Conservation (phyloP, 305 asterid species). For the Fraxinus angustifolia region DNA sequence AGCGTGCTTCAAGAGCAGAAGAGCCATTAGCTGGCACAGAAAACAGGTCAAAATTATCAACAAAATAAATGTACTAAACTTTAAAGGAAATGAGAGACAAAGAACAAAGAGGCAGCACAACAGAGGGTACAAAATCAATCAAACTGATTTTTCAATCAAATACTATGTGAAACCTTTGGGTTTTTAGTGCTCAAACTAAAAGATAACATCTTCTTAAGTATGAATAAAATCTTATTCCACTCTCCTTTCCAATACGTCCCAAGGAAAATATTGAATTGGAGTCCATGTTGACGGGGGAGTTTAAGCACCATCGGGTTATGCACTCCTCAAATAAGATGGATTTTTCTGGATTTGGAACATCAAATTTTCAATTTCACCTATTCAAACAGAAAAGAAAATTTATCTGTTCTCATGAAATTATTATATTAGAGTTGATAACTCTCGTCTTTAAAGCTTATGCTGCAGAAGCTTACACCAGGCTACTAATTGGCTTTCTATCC, state of each 20-base stretch:
- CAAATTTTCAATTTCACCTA: background rate
- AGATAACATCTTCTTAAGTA: background rate
- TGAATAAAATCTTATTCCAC: background rate
- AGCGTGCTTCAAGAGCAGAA: slow-evolving; percentile 48
- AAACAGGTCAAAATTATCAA: background rate
- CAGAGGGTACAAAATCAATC: background rate
- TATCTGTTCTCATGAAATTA: background rate
- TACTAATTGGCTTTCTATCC: background rate
- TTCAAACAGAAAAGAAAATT: background rate
- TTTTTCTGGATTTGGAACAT: background rate
- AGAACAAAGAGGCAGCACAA: background rate
- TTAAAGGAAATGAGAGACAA: background rate
- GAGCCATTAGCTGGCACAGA: slow-evolving; percentile 48
- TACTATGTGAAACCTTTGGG: background rate
- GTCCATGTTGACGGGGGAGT: background rate
- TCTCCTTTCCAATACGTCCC: background rate
- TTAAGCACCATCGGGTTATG: background rate
- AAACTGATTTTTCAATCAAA: background rate
- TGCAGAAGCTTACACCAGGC: background rate
- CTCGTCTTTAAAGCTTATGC: background rate
- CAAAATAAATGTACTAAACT: background rate
- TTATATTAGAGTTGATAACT: background rate
- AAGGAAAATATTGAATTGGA: background rate
- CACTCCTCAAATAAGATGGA: background rate
- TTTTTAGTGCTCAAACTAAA: background rate